Base-by-base conservation (phyloP, 2,329 filamentous ascomycete genomes). In the Fusarium floridanum region DNA sequence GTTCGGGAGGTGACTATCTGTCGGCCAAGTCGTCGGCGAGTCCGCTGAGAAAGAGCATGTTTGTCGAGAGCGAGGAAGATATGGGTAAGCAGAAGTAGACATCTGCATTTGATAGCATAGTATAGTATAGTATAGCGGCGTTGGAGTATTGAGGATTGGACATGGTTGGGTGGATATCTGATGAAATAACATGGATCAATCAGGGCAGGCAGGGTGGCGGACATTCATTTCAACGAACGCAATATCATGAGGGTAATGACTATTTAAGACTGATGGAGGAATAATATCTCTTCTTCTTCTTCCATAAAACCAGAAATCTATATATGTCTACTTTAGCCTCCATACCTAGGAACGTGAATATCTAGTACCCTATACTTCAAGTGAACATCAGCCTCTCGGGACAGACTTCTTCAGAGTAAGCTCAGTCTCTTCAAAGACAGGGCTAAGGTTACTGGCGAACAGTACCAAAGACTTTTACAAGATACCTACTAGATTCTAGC, bases 21-120 rank as follows among this genome's bases (percentile, higher is more conserved):
- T 71, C 80, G 1, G 79, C 72, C 5, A 79, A 75, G 53, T 61
- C 77, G 5, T 67, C 73, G 3, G 61, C 77, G 9, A 78, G 73
- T 55, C 77, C 80, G 6, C 55, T 81, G n/a, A 78, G 85, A 61
- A 83, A 80, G 78, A 86, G 85, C 32, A 81, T 84, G 43, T 86
- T 87, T 48, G 77, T 79, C 8, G 85, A 86, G 74, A 82, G 81
- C n/a, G 79, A 80, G 32, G 84, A 85, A 45, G 84, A 86, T 74
- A 80, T 84, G 77, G 80, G 76, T 11, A 76, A 79, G 66, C 41
- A 63, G 27, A 73, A 70, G 61, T 72, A 64, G 72, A 27, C 29
- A 4, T 56, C 17, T 27, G 61, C 43, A 60, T 61, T n/a, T 61
- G 34, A 41, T 66, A 7, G 36, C 29, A 64, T 50, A 39, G 66